Evolutionary conservation across 2,329 filamentous ascomycete species (phyloP), one percentile per base, ranked within the genome.

Genomic region (Thelonectria blattea): DNA sequence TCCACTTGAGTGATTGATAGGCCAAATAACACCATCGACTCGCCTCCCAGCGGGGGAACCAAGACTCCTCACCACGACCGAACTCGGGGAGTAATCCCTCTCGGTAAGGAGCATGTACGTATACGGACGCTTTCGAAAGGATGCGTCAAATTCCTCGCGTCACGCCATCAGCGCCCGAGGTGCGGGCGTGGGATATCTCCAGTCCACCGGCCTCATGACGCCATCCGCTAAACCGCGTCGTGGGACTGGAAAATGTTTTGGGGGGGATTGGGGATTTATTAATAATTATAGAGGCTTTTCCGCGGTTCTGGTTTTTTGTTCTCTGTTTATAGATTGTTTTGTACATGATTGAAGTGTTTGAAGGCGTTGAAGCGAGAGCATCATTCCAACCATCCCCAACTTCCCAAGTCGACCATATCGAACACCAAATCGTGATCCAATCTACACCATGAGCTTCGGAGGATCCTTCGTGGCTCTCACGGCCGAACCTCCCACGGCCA

Each of bases 1-100:
- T 48, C 30, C 32, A 51, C 47, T 69, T 69, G 65, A 63, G 67
- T 69, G 60, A 69, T 69, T 58, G 61, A 68, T 61, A 60, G 64
- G 55, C 67, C 51, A 69, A 68, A 69, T 69, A 69, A 69, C 67
- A 69, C 63, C 67, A 69, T 69, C 67, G 67, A n/a, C 49, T 17
- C 34, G 34, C 34, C 34, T 15, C 45, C 22, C 60, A n/a, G 67
- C 65, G 67, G 66, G 52, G 63, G 57, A n/a, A 52, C 24, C 59
- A 45, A 18, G n/a, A 55, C 61, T 60, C 60, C 48, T 49, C 56
- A 30, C 5, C 43, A 22, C 18, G 12, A 37, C 34, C 34, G 34
- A 37, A 8, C 12, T 37, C 34, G 34, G 34, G 32, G 11, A 11
- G 34, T 2, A 30, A 45, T 12, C 18, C 56, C 60, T 65, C 66